Conservation (phyloP, 2,329 filamentous ascomycete species). For the Mycosphaerella sp. region DNA sequence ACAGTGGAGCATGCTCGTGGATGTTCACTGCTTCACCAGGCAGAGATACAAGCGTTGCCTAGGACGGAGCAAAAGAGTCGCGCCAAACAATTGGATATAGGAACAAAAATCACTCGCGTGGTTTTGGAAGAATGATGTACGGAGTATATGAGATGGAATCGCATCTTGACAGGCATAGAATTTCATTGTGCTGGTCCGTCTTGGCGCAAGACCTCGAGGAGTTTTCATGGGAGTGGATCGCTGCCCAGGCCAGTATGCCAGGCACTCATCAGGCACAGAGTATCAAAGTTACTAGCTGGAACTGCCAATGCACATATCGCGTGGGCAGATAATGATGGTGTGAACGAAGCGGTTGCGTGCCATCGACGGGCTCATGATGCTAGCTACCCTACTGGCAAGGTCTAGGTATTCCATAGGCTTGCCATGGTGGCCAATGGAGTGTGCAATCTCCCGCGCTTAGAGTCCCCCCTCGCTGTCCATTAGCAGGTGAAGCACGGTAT, state of each 20-base stretch:
- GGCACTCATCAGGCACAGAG: not conserved
- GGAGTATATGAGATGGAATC: not conserved
- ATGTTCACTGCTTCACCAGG: not conserved
- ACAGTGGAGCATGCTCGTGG: not conserved
- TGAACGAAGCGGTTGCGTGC: not conserved
- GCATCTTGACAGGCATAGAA: not conserved
- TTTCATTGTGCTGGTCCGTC: slow-evolving; percentile 3
- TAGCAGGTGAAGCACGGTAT: not conserved
- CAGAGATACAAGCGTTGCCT: not conserved
- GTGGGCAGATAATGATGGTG: not conserved
- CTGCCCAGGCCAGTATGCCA: not conserved
- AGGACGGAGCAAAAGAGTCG: not conserved
- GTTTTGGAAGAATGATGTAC: not conserved
- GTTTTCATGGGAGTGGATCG: slow-evolving; percentile 1
- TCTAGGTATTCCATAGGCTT: not conserved
- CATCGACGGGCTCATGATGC: not conserved
- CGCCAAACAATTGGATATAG: not conserved
- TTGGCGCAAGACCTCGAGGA: slow-evolving; percentile 1
- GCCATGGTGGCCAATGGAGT: not conserved
- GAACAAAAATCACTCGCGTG: not conserved
- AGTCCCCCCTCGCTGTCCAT: not conserved
- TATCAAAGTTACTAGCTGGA: not conserved
- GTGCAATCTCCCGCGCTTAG: not conserved
- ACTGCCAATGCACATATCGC: not conserved
- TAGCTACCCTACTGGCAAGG: not conserved